phyloP scores from a whole-genome alignment of 208 protist genomes.

The Acanthamoeba sp. region DNA sequence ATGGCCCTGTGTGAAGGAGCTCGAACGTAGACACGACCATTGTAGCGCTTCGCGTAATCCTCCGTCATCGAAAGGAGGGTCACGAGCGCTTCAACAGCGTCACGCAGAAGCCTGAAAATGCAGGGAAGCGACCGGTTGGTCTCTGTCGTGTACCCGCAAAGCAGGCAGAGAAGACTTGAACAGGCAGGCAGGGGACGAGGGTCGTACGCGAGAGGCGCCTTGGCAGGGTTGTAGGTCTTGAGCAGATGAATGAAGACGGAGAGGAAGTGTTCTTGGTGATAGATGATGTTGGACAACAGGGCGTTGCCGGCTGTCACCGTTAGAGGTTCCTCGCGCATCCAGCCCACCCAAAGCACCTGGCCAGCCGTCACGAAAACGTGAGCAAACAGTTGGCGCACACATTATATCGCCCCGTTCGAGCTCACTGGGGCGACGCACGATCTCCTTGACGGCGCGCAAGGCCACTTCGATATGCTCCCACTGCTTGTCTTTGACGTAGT shows the following conservation, averaged over 20 bases:
- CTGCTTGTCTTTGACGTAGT: conserved; percentile 41
- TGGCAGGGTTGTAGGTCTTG: conserved; percentile 54
- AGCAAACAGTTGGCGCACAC: no score
- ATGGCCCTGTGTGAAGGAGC: neutral
- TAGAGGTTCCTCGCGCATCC: conserved; percentile 46
- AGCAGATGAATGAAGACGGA: neutral
- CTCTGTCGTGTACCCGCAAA: no score
- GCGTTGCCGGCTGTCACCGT: conserved; percentile 37
- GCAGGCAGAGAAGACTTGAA: neutral
- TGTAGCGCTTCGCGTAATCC: conserved; percentile 63
- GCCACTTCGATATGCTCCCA: conserved; percentile 1
- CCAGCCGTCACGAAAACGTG: neutral
- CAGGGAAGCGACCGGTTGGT: no score
- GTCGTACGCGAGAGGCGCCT: conserved; percentile 14
- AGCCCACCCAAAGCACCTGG: conserved; percentile 19
- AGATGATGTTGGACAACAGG: conserved; percentile 71
- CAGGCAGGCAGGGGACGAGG: neutral
- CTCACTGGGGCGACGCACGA: neutral
- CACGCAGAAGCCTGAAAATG: conserved; percentile 12
- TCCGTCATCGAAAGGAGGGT: conserved; percentile 54
- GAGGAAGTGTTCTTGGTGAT: conserved; percentile 58
- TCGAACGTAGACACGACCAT: conserved; percentile 37
- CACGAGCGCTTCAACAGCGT: neutral
- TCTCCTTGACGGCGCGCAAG: conserved; percentile 29
- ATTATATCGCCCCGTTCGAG: no score